Base-by-base conservation (phyloP, 1,284 basidiomycete species). In the Papiliotrema flavescens region DNA sequence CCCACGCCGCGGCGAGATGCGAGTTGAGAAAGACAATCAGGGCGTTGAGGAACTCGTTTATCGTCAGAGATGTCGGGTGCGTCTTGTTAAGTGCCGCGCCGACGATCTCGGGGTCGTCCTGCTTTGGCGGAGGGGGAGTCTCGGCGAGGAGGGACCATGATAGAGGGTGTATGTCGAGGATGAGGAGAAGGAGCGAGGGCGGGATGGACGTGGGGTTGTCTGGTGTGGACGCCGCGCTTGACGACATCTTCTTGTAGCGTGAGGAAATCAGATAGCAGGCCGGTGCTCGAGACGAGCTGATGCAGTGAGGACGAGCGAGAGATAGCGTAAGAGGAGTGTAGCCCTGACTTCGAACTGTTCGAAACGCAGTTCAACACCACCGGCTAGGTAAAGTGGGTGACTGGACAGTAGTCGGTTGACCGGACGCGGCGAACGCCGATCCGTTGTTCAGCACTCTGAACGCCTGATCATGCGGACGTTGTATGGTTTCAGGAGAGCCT, bases 21-120 rank as follows among this genome's bases (percentile, higher is more conserved):
- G 92, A 85, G 67, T 98, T 98, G 63, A 95, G 79, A 66, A 97
- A 96, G 22, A 90, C 87, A 56, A 96, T 83, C 14, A 96, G 80
- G 62, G 90, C 87, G 0, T 86, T 83, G 49, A 92, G 78, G 74
- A 92, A 92, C 2, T 81, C 70, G 23, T 81, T 72, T 24, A 93
- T 79, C 0, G 84, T 73, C 13, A 92, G 76, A 0, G 85, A 81
- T 55, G 81, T 54, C 4, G 63, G 50, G 2, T 56, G 60, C 7
- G 64, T 65, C 51, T 60, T 61, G 35, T 66, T 61, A 37, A 63
- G 59, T 36, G 47, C 8, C 32, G 57, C 32, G 22, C 26, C 23
- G 28, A 32, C 28, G 11, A 32, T 32, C 28, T 32, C 28, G 5
- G 28, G 28, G 23, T 43, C 49, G 1, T 54, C 43, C 1, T 34